A percentile compares a stretch with the other conserved stretches of the same genome.
Conservation (phyloP, 768 basidiomycete species). For the Cytidiella melzeri region DNA sequence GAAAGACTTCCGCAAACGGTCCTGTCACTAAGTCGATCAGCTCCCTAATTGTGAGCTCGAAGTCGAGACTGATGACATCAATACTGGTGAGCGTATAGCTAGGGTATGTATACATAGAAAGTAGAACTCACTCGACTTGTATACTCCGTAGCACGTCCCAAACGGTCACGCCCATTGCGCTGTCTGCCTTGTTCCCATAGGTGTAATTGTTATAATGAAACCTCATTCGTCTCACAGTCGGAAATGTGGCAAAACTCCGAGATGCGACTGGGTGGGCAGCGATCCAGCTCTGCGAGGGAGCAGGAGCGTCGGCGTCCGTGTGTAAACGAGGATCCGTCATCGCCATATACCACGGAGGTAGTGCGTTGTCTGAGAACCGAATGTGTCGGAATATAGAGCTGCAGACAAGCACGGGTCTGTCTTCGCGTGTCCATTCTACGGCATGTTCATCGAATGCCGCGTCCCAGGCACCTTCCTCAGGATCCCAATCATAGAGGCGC, state of each 20-base stretch:
- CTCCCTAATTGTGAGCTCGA: conserved; percentile 2
- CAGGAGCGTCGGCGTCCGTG: not conserved
- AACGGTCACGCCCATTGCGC: conserved; percentile 6
- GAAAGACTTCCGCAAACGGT: conserved; percentile 6
- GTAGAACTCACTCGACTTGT: conserved; percentile 2
- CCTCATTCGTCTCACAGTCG: conserved; percentile 1
- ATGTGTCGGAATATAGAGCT: conserved; percentile 8
- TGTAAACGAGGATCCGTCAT: conserved; percentile 1
- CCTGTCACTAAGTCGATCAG: conserved; percentile 3
- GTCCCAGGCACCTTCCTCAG: conserved; percentile 13
- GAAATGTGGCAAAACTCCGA: conserved; percentile 12
- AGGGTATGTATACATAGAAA: not conserved
- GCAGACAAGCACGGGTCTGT: conserved; percentile 4
- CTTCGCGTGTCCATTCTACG: conserved; percentile 1
- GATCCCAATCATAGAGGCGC: conserved; percentile 10
- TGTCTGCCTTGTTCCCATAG: not conserved
- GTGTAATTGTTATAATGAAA: conserved; percentile 1
- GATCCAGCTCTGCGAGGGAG: not conserved
- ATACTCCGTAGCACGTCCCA: conserved; percentile 9
- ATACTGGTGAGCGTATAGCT: not conserved
- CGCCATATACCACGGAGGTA: conserved; percentile 3
- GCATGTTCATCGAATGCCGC: conserved; percentile 1
- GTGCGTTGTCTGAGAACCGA: conserved; percentile 1
- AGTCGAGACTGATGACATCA: conserved; percentile 4
- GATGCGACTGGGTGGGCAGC: conserved; percentile 7